Conservation (phyloP, 768 basidiomycete species). For the Trametes punicea region DNA sequence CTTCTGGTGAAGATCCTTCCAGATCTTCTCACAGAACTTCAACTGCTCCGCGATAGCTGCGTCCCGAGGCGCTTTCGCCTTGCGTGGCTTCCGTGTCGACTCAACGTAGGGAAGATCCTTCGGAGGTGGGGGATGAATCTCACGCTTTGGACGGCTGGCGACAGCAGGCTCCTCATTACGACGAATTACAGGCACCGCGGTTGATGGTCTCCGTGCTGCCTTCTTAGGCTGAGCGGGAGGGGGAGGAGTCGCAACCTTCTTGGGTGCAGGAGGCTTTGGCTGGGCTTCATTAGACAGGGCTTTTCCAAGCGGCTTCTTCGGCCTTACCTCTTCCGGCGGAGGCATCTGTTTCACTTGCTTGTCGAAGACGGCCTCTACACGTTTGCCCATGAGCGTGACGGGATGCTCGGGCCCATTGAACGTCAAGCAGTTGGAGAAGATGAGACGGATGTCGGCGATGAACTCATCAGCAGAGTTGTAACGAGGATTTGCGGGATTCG, state of each 20-base stretch:
- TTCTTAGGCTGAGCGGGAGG: conserved; percentile 44
- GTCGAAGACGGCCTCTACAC: conserved; percentile 81
- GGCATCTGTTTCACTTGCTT: conserved; percentile 86
- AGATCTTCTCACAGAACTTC: conserved; percentile 72
- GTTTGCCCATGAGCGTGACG: conserved; percentile 75
- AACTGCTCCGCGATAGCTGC: conserved; percentile 80
- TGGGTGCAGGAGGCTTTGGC: conserved; percentile 42
- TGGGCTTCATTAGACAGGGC: conserved; percentile 31
- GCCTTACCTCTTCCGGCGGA: conserved; percentile 61
- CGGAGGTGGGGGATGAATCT: conserved; percentile 93
- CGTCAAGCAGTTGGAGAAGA: conserved; percentile 82
- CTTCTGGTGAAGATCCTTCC: conserved; percentile 76
- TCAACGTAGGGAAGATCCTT: conserved; percentile 88
- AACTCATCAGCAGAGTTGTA: conserved; percentile 81
- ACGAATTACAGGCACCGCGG: conserved; percentile 78
- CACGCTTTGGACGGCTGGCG: conserved; percentile 87
- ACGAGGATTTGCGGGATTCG: conserved; percentile 66
- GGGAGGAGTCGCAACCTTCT: conserved; percentile 40
- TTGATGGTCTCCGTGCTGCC: conserved; percentile 65
- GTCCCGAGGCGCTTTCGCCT: conserved; percentile 55
- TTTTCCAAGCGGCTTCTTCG: not conserved
- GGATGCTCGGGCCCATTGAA: conserved; percentile 94
- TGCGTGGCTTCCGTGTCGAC: conserved; percentile 64
- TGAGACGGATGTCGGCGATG: conserved; percentile 76
- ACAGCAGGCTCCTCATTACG: conserved; percentile 62